phyloP scores from a whole-genome alignment of 1,139 yeast species.

The Yamadazyma trypodendri region DNA sequence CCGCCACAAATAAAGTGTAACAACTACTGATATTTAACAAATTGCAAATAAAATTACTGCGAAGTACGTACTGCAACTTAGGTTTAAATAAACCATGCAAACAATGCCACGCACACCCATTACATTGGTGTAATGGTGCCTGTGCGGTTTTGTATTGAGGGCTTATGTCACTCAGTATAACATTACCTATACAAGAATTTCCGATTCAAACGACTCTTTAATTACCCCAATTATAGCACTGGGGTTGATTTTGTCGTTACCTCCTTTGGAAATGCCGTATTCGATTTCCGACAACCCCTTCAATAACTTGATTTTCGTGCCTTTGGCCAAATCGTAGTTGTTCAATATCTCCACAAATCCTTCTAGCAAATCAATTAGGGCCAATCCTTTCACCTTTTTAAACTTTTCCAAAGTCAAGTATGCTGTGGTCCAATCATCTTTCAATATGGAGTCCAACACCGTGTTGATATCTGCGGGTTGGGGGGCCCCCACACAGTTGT shows the following conservation, averaged over 20 bases:
- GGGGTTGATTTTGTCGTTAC: conserved; percentile 85
- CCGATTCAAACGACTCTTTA: conserved; percentile 52
- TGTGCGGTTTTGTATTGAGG: too few species aligned
- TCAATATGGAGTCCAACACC: conserved; percentile 71
- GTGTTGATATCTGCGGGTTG: conserved; percentile 81
- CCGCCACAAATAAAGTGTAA: too few species aligned
- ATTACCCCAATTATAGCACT: conserved; percentile 90
- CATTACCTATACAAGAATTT: neutral
- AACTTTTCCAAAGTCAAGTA: conserved; percentile 60
- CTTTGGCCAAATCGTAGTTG: conserved; percentile 59
- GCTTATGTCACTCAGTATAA: too few species aligned
- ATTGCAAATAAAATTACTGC: too few species aligned
- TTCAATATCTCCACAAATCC: conserved; percentile 74
- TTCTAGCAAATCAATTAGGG: conserved; percentile 77
- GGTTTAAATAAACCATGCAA: too few species aligned
- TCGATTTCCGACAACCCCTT: conserved; percentile 82
- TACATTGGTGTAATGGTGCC: too few species aligned
- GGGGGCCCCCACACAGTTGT: conserved; percentile 95
- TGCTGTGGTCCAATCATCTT: conserved; percentile 87
- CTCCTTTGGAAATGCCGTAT: conserved; percentile 88
- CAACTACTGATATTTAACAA: too few species aligned
- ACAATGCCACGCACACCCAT: too few species aligned
- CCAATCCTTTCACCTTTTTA: conserved; percentile 77
- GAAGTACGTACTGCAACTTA: too few species aligned
- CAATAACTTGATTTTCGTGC: conserved; percentile 61